Percentiles rank a stretch among this genome's conserved stretches.
phyloP scores from a whole-genome alignment of 768 basidiomycete genomes.

The Suillus ampliporus region DNA sequence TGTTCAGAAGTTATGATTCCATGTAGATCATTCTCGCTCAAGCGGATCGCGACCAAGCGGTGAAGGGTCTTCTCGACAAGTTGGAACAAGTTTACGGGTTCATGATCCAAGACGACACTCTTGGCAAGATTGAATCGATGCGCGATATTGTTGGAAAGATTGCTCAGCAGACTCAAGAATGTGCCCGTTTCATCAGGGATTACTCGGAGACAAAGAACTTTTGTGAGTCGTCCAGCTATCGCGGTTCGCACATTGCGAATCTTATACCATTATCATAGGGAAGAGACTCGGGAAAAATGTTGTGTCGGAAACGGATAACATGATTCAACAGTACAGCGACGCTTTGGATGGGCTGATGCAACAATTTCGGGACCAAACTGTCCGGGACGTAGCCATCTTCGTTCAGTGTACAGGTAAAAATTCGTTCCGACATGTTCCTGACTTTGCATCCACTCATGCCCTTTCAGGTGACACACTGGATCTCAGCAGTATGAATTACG shows the following conservation, averaged over 20 bases:
- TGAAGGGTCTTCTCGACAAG: not conserved
- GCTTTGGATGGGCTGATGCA: conserved; percentile 6
- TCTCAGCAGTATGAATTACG: conserved; percentile 9
- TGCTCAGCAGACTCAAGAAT: conserved; percentile 29
- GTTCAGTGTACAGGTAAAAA: not conserved
- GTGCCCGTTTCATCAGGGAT: conserved; percentile 33
- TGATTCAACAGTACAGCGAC: not conserved
- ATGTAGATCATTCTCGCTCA: conserved; percentile 10
- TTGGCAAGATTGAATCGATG: too few species aligned
- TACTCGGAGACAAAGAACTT: conserved; percentile 30
- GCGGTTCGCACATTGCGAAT: not conserved
- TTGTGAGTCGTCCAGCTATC: conserved; percentile 16
- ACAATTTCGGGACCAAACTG: conserved; percentile 1
- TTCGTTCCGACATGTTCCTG: not conserved
- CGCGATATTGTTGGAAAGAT: too few species aligned
- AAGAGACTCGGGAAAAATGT: conserved; percentile 3
- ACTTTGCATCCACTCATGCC: not conserved
- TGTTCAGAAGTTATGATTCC: not conserved
- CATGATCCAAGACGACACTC: too few species aligned
- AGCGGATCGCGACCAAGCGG: not conserved
- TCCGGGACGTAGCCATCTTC: not conserved
- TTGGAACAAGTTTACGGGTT: not conserved
- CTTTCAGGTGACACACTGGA: conserved; percentile 1
- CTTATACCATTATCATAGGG: not conserved
- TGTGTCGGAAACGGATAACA: not conserved